Base-by-base conservation (phyloP, 2,329 filamentous ascomycete species). In the Cercospora canescens region DNA sequence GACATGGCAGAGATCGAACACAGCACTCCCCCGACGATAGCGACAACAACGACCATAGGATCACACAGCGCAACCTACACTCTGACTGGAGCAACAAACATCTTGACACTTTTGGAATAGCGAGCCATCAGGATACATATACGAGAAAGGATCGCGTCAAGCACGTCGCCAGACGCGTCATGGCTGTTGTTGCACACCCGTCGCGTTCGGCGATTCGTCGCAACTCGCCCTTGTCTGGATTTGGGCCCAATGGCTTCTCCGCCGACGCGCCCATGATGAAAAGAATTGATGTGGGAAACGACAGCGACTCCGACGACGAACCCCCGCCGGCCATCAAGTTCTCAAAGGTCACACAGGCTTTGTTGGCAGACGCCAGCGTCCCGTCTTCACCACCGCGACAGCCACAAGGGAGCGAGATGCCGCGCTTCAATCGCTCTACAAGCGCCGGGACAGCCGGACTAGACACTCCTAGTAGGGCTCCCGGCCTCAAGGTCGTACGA, bases 301-400 rank as follows among this genome's bases (percentile, higher is more conserved):
- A 97, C 76, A 97, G 92, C 82, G 75, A 77, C 60, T 97, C 94
- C 26, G 94, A 97, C 79, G 94, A 97, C 75, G 94, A 97, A 79
- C 92, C 96, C 30, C 91, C 91, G 16, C 90, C 81, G 61, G 93
- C 93, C 73, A 93, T 95, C 87, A 96, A 95, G 81, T 91, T 97
- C 77, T 97, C 93, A 77, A 93, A 94, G 73, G 87, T 95, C 71
- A 96, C 94, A 57, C 94, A 95, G 76, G 94, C 93, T 21, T 84
- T 97, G 16, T 84, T 97, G 61, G 84, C 84, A 60, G 83, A 84
- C 70, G 81, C 79, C 26, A 87, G 88, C 64, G 87, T 89, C 50
- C 86, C 86, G 58, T 85, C 81, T 3, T 84, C 87, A 8, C 82
- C 83, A 57, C 79, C 79, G 24, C 82, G 84, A 62, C 80, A 82